Percentiles rank a stretch among this genome's conserved stretches.
Evolutionary conservation across 2,329 filamentous ascomycete species (phyloP).

Genomic region (Hypoxylon sp.): DNA sequence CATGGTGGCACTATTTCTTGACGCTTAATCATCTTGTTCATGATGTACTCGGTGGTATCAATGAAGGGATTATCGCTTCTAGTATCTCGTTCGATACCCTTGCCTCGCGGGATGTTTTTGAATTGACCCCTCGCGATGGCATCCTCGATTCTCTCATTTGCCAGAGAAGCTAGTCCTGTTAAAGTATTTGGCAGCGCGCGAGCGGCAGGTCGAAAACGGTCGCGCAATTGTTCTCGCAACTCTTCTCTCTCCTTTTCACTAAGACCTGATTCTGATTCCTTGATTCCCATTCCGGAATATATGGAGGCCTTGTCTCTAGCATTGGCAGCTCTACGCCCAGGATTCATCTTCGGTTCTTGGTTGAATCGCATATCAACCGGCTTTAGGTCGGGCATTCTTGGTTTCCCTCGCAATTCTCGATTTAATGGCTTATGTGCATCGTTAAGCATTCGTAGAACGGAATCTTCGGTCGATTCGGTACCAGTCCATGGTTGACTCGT

Average conservation of each 20-base stretch:
- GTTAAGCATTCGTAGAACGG: constrained; percentile 83
- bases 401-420: constrained; percentile 57
- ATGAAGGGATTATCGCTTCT: constrained; percentile 88
- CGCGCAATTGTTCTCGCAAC: constrained; percentile 76
- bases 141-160: constrained; percentile 90
- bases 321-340: constrained; percentile 59
- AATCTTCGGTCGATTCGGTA: constrained; percentile 75
- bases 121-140: constrained; percentile 94
- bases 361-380: constrained; percentile 63
- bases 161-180: constrained; percentile 80
- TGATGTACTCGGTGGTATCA: constrained; percentile 95
- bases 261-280: constrained; percentile 62
- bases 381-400: constrained; percentile 53
- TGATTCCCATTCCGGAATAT: constrained; percentile 60
- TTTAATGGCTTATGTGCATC: constrained; percentile 78
- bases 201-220: constrained; percentile 78
- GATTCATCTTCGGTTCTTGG: constrained; percentile 49
- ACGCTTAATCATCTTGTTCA: constrained; percentile 98
- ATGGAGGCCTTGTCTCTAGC: constrained; percentile 66
- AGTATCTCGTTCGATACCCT: constrained; percentile 80
- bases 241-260: constrained; percentile 77
- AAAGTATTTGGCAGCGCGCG: constrained; percentile 79
- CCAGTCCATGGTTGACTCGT: constrained; percentile 79
- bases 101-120: constrained; percentile 80
- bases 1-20: constrained; percentile 96